These are phyloP conservation scores for Candida schatavii DNA, from an alignment of 805 yeast genomes.

Conservation along the genomic window DNA sequence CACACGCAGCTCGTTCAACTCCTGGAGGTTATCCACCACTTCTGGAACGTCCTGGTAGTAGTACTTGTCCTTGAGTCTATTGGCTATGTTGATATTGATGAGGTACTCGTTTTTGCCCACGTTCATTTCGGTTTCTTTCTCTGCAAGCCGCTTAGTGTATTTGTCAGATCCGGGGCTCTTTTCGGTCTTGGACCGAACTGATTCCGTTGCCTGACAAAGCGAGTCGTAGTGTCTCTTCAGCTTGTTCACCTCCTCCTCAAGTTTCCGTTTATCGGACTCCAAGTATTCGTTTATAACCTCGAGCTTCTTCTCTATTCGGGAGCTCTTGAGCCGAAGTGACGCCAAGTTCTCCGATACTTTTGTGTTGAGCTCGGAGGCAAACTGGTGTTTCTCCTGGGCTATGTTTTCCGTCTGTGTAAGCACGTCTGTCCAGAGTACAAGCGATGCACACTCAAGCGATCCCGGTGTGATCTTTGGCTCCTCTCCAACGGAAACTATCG, in stretches of 20 bases:
- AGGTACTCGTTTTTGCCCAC: conserved; percentile 81
- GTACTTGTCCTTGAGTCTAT: conserved; percentile 88
- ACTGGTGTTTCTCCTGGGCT: conserved; percentile 60
- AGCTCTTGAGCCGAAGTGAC: conserved; percentile 52
- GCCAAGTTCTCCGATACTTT: conserved; percentile 62
- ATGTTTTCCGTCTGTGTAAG: conserved; percentile 78
- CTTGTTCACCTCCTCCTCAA: conserved; percentile 57
- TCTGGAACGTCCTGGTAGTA: conserved; percentile 93
- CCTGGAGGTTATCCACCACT: conserved; percentile 78
- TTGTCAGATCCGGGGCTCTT: conserved; percentile 46
- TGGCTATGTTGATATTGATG: conserved; percentile 77
- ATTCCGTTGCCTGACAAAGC: conserved; percentile 77
- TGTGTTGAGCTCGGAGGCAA: conserved; percentile 57
- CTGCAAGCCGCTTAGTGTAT: conserved; percentile 51
- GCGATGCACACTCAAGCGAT: conserved; percentile 79
- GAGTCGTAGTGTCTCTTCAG: conserved; percentile 78
- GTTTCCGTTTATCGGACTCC: conserved; percentile 41
- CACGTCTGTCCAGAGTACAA: conserved; percentile 89
- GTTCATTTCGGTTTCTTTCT: conserved; percentile 79
- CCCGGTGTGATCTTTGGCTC: conserved; percentile 92
- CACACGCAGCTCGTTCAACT: conserved; percentile 76
- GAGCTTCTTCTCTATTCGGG: conserved; percentile 53
- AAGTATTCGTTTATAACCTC: conserved; percentile 60
- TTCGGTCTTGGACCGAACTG: conserved; percentile 70
- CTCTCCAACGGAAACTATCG: conserved; percentile 82